Percentiles rank a stretch among this genome's conserved stretches.
phyloP scores from a whole-genome alignment of 306 rosid genomes.

The Lathyrus tuberosus region DNA sequence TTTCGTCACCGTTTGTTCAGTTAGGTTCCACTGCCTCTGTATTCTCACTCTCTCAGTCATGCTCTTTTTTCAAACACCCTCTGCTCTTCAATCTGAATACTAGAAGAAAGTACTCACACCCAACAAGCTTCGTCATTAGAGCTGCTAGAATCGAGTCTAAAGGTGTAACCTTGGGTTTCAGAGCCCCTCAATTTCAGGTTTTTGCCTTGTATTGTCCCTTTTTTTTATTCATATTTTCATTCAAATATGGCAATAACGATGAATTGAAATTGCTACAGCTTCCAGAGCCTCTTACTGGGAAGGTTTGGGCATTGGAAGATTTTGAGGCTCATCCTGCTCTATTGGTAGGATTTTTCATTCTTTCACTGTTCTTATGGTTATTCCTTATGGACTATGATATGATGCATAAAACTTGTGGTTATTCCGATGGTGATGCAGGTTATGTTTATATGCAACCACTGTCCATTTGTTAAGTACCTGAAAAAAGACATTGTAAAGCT shows the following conservation, averaged over 20 bases:
- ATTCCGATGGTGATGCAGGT: constrained; percentile 56
- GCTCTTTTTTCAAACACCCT: constrained; percentile 50
- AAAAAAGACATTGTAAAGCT: constrained; percentile 78
- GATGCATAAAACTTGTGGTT: constrained; percentile 7
- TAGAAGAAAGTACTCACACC: constrained; percentile 17
- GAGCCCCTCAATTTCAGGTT: constrained; percentile 87
- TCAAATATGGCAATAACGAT: constrained; percentile 22
- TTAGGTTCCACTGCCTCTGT: constrained; percentile 32
- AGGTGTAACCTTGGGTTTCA: constrained; percentile 71
- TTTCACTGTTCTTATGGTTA: constrained; percentile 12
- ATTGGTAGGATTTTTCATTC: constrained; percentile 53
- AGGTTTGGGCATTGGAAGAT: constrained; percentile 79
- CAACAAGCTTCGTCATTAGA: constrained; percentile 52
- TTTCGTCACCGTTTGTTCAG: constrained; percentile 38
- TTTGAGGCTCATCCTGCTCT: constrained; percentile 92
- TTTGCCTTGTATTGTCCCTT: neutral
- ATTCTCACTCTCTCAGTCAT: constrained; percentile 33
- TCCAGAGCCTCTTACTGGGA: constrained; percentile 89
- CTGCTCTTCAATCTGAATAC: constrained; percentile 34
- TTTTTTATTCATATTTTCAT: neutral
- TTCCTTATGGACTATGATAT: constrained; percentile 13
- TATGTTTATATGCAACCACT: constrained; percentile 97
- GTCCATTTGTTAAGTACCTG: constrained; percentile 90
- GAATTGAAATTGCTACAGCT: neutral
- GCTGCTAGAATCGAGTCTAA: constrained; percentile 69